Conservation (phyloP, 176 grass and related monocot species). For the Eragrostis nindensis region DNA sequence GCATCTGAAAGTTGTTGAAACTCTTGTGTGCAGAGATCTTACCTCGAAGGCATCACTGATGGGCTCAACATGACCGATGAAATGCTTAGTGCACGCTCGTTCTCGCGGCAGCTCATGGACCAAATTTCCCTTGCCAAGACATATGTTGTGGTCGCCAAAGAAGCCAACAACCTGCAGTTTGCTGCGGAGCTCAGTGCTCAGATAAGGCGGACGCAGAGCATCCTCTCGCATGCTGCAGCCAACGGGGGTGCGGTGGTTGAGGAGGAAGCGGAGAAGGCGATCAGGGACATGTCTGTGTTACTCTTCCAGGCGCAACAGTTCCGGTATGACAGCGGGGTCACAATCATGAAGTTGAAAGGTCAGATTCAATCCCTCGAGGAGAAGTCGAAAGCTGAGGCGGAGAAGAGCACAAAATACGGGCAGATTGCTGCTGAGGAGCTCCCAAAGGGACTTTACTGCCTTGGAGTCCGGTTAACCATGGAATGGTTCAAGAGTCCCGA, state of each 20-base stretch:
- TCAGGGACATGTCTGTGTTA: conserved; percentile 78
- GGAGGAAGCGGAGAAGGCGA: conserved; percentile 65
- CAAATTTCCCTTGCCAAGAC: conserved; percentile 94
- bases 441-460: conserved; percentile 93
- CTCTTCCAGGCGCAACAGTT: conserved; percentile 86
- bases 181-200: conserved; percentile 66
- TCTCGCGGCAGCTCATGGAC: conserved; percentile 81
- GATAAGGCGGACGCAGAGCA: conserved; percentile 64
- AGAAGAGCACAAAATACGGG: conserved; percentile 92
- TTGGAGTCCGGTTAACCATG: conserved; percentile 81
- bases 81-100: conserved; percentile 72
- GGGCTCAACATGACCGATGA: conserved; percentile 80
- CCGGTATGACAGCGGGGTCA: conserved; percentile 68
- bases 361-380: conserved; percentile 86
- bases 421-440: conserved; percentile 98
- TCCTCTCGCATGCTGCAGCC: conserved; percentile 59
- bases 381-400: conserved; percentile 77
- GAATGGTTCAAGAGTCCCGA: conserved; percentile 82
- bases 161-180: conserved; percentile 84
- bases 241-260: conserved; percentile 34
- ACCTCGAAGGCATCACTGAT: conserved; percentile 57
- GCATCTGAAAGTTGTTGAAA: conserved; percentile 14
- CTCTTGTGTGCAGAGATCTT: conserved; percentile 59
- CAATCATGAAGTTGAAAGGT: conserved; percentile 89
- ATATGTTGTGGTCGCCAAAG: conserved; percentile 70